Evolutionary conservation across 1,284 basidiomycete genomes (phyloP), one percentile per base, ranked within the genome.

Genomic region (Dichomitus squalens): DNA sequence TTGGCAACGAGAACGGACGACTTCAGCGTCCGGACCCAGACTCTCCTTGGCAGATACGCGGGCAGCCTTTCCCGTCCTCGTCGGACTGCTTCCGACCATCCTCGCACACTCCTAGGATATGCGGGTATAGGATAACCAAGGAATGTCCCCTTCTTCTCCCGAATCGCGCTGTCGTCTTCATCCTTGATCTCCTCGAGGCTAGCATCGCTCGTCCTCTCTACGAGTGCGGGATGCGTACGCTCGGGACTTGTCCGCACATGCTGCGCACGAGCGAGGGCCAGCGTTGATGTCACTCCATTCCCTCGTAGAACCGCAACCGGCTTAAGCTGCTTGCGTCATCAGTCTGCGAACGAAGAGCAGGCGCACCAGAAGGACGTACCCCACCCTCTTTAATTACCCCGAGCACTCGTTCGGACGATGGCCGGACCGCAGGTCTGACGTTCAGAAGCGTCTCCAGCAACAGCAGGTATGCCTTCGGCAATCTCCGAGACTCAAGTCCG

Each of bases 401-500:
- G 12, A 82, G 70, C 4, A 96, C 87, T 44, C 87, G 83, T 53
- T 92, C 88, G 46, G 87, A 87, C 0, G 85, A 85, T 5, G 92
- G 92, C 47, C 94, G 78, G 12, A 72, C 70, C 6, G 75, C 70
- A 0, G 92, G 86, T 4, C 74, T 73, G 39, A 87, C 75, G 62
- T 86, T 81, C 52, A 95, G 72, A 49, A 96, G 76, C 47, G 81
- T 80, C 61, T 93, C 89, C 14, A 96, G 74, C 14, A 96, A 72
- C 0, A 90, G 73, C 2, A 95, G 74, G 59, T 90, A 84, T 1
- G 86, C 79, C 3, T 81, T 75, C 4, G 93, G 89, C 0, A 95
- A 74, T 29, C 86, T 82, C 12, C 92, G 79, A 4, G 85, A 77
- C 58, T 87, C 83, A 59, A 93, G 90, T 0, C 79, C 72, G 0